These are phyloP conservation scores for Termitomyces heimii DNA, from an alignment of 768 basidiomycete genomes.

Conservation along the genomic window DNA sequence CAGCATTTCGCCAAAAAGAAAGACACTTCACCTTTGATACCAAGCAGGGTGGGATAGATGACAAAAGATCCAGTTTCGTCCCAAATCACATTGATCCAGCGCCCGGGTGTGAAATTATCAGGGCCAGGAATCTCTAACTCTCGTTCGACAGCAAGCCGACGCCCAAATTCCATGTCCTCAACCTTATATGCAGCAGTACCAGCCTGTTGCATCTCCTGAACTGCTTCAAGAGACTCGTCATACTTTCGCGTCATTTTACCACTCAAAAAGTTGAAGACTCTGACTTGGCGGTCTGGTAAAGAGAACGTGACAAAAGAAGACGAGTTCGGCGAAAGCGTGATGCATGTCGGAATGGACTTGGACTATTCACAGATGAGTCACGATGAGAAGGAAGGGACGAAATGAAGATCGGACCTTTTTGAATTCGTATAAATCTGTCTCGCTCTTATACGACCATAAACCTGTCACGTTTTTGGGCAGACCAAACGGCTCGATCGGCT, in stretches of 20 bases:
- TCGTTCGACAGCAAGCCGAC: conserved; percentile 86
- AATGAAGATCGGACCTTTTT: conserved; percentile 66
- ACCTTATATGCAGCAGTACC: conserved; percentile 89
- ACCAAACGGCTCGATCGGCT: conserved; percentile 83
- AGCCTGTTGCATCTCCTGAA: conserved; percentile 99
- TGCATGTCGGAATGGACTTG: conserved; percentile 86
- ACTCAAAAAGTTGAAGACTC: conserved; percentile 85
- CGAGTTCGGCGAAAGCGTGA: conserved; percentile 86
- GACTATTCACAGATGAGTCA: conserved; percentile 41
- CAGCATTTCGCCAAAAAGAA: not conserved
- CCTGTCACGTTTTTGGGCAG: conserved; percentile 71
- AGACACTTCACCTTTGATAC: conserved; percentile 74
- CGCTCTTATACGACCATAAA: conserved; percentile 86
- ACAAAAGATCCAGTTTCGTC: conserved; percentile 96
- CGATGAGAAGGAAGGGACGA: not conserved
- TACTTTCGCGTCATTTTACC: conserved; percentile 91
- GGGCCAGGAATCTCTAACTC: conserved; percentile 83
- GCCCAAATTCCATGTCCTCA: conserved; percentile 99
- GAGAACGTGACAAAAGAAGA: conserved; percentile 92
- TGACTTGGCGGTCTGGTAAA: conserved; percentile 88
- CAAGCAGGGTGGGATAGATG: conserved; percentile 88
- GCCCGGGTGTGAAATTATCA: conserved; percentile 65
- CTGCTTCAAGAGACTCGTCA: conserved; percentile 88
- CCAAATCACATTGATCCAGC: conserved; percentile 91
- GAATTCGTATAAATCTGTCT: conserved; percentile 95